phyloP scores from a whole-genome alignment of 371 early-diverging fungal genomes.

The Haplosporangium sp. region DNA sequence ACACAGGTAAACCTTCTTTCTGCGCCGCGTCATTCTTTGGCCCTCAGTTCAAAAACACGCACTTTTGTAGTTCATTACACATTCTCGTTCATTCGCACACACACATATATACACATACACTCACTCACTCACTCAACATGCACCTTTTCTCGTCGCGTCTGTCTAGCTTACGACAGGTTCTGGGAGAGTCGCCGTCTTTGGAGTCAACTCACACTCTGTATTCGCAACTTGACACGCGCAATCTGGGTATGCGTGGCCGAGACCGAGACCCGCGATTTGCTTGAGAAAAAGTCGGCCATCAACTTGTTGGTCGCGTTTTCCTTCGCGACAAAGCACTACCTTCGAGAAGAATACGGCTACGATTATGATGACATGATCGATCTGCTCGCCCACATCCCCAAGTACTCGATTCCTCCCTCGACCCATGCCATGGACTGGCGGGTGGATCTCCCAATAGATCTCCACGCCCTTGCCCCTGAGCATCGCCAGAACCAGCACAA shows the following conservation, averaged over 20 bases:
- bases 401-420: slow-evolving; percentile 51
- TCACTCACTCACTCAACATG: too few relatives aligned
- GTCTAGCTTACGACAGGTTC: slow-evolving; percentile 74
- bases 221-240: slow-evolving; percentile 62
- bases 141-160: too few relatives aligned
- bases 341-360: slow-evolving; percentile 70
- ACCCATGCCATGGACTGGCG: slow-evolving; percentile 52
- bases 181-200: slow-evolving; percentile 84
- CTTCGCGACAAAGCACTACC: slow-evolving; percentile 76
- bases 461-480: background rate
- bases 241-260: slow-evolving; percentile 62
- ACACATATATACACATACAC: too few relatives aligned
- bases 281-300: slow-evolving; percentile 70
- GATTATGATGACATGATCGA: slow-evolving; percentile 56
- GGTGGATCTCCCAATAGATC: slow-evolving; percentile 22
- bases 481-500: background rate
- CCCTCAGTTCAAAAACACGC: too few relatives aligned
- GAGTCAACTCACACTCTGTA: slow-evolving; percentile 65
- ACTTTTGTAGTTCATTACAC: too few relatives aligned
- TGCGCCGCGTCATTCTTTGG: too few relatives aligned
- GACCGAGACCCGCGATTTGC: slow-evolving; percentile 53
- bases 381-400: slow-evolving; percentile 52
- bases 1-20: slow-evolving; percentile 63
- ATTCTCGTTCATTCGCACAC: too few relatives aligned
- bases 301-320: slow-evolving; percentile 77